These are phyloP conservation scores for Clarireedia sp. DNA, from an alignment of 2,329 filamentous ascomycete species.

Conservation along the genomic window DNA sequence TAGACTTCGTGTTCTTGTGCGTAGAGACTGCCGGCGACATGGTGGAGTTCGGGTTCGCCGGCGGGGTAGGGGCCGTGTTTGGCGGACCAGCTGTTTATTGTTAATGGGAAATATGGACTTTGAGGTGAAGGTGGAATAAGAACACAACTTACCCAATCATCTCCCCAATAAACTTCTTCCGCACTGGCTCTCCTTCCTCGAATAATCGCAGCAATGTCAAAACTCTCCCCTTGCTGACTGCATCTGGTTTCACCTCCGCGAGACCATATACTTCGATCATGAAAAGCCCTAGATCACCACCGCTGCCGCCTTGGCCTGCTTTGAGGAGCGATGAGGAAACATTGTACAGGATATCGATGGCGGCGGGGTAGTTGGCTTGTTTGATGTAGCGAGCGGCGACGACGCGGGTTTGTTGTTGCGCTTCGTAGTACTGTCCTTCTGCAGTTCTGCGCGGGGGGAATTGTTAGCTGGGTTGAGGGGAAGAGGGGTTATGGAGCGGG, in stretches of 20 bases:
- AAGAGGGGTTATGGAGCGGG: slow-evolving; percentile 11
- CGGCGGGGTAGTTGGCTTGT: slow-evolving; percentile 71
- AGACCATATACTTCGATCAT: slow-evolving; percentile 88
- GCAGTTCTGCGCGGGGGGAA: slow-evolving; percentile 54
- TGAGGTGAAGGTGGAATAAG: background rate
- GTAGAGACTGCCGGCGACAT: slow-evolving; percentile 79
- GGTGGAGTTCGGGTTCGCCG: slow-evolving; percentile 89
- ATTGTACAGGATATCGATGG: slow-evolving; percentile 76
- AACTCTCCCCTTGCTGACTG: slow-evolving; percentile 65
- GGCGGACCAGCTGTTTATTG: slow-evolving; percentile 59
- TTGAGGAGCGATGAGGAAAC: slow-evolving; percentile 81
- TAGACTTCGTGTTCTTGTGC: slow-evolving; percentile 91
- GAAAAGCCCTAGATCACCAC: slow-evolving; percentile 81
- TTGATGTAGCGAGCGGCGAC: slow-evolving; percentile 93
- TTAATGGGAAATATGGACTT: no score
- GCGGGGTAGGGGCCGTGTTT: slow-evolving; percentile 81
- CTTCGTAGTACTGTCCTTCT: slow-evolving; percentile 94
- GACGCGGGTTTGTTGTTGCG: slow-evolving; percentile 94
- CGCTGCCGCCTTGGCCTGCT: slow-evolving; percentile 88
- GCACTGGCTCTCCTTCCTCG: slow-evolving; percentile 72
- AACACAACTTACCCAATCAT: slow-evolving; percentile 57
- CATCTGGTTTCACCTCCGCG: slow-evolving; percentile 69
- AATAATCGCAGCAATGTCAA: slow-evolving; percentile 76
- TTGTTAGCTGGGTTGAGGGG: background rate
- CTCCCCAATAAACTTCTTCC: slow-evolving; percentile 86